Base-by-base conservation (phyloP, 1,284 basidiomycete species). In the Amylostereum chailletii region DNA sequence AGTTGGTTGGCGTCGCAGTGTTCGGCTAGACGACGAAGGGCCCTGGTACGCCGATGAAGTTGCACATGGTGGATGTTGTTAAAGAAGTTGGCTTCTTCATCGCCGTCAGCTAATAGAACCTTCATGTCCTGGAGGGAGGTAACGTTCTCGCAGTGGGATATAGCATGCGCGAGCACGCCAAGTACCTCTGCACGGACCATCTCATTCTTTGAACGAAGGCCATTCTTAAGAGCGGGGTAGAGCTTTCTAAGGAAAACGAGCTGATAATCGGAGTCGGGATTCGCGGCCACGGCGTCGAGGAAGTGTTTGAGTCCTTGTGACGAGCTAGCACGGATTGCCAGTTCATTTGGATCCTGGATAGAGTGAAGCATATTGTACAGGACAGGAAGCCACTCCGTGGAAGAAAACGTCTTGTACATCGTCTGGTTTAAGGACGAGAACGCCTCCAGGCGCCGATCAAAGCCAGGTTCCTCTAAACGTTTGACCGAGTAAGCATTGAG, bases 1-100 rank as follows among this genome's bases (percentile, higher is more conserved):
- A 98, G 65, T 11, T 71, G 70, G 1, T 82, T 82, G 48, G 82
- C 76, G n/a, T 85, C 79, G 49, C 84, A 86, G 49, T 85, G 79
- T 45, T 97, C 92, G 0, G 83, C 83, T 9, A 99, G 76, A 33
- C 94, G 79, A 32, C 88, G 82, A 34, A 99, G 74, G 0, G 96
- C 95, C 55, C 96, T 76, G 1, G 86, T 84, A 26, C 95, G 83
- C 51, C 95, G 85, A 65, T 99, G 95, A 3, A 89, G 71, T 68
- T 99, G 96, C 47, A 99, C 83, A 65, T 99, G 96, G 55, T 90
- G 81, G 47, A 99, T 82, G 66, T 99, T 99, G 72, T 86, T 86
- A 76, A 99, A 98, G 70, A 99, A 95, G 63, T 87, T 94, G 31
- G 92, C 94, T 65, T 99, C 96, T 44, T 91, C 88, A 60, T 99